Evolutionary conservation across 179 eudicot genomes (phyloP).

Genomic region (Patellifolia procumbens): DNA sequence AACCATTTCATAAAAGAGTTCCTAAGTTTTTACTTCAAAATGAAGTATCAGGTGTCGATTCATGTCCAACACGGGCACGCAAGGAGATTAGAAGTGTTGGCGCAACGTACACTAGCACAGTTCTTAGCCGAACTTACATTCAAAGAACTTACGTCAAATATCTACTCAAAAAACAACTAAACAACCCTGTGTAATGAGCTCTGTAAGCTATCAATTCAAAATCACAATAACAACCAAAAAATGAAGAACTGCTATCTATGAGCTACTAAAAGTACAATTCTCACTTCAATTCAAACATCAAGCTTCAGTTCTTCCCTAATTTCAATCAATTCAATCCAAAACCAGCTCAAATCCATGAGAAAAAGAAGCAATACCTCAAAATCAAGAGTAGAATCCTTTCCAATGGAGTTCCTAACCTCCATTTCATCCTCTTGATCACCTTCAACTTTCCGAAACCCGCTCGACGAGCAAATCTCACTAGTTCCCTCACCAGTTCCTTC

Average conservation of each 20-base stretch:
- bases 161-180: not conserved
- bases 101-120: too few relatives aligned
- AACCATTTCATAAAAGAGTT: too few relatives aligned
- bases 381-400: constrained; percentile 49
- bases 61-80: too few relatives aligned
- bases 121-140: not conserved
- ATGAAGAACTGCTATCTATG: too few relatives aligned
- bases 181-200: not conserved
- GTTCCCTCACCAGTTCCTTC: not conserved
- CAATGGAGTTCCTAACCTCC: constrained; percentile 43
- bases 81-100: too few relatives aligned
- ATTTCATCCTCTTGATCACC: constrained; percentile 34
- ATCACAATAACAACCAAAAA: not conserved
- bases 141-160: not conserved
- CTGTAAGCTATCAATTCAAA: not conserved
- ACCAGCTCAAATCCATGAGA: not conserved
- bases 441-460: not conserved
- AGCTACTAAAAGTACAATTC: too few relatives aligned
- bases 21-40: too few relatives aligned
- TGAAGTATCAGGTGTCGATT: too few relatives aligned
- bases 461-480: constrained; percentile 14
- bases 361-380: constrained; percentile 33
- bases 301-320: not conserved
- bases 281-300: too few relatives aligned
- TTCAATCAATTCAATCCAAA: not conserved